Evolutionary conservation across 108 stramenopile genomes (phyloP).

Genomic region (Tribonema minus): DNA sequence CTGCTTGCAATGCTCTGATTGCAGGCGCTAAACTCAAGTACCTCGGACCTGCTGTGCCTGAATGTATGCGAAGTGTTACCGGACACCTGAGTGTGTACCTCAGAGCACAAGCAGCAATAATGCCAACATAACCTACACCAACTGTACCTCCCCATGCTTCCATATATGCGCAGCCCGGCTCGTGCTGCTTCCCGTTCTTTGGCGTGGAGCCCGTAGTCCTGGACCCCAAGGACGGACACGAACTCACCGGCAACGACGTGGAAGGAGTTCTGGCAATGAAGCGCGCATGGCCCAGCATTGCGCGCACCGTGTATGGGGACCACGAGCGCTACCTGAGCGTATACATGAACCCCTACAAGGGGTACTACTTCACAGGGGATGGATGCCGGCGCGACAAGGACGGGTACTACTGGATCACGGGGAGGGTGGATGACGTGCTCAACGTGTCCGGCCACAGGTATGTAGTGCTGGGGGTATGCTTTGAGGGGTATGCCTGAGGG

Average conservation of each 20-base stretch:
- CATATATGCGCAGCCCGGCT: no score
- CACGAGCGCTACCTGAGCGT: constrained; percentile 85
- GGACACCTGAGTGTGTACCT: no score
- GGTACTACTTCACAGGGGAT: constrained; percentile 96
- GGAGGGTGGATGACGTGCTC: constrained; percentile 92
- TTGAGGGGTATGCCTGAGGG: no score
- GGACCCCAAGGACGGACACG: constrained; percentile 72
- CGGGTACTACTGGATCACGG: constrained; percentile 93
- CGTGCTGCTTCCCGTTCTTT: constrained; percentile 84
- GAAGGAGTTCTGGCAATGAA: constrained; percentile 86
- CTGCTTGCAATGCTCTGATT: no score
- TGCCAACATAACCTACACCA: no score
- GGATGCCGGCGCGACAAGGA: constrained; percentile 81
- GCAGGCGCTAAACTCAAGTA: no score
- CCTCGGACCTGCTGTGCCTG: no score
- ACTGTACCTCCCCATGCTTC: no score
- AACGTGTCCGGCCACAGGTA: constrained; percentile 90
- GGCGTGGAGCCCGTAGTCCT: constrained; percentile 69
- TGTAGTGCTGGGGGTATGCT: no score
- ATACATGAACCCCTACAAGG: constrained; percentile 86
- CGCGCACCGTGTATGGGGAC: constrained; percentile 85
- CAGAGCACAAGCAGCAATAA: no score
- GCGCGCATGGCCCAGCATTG: constrained; percentile 91
- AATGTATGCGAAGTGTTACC: no score
- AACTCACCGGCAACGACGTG: constrained; percentile 64